Evolutionary conservation across 2,329 filamentous ascomycete genomes (phyloP), one percentile per base, ranked within the genome.

Genomic region (Penicillium vulpinum): DNA sequence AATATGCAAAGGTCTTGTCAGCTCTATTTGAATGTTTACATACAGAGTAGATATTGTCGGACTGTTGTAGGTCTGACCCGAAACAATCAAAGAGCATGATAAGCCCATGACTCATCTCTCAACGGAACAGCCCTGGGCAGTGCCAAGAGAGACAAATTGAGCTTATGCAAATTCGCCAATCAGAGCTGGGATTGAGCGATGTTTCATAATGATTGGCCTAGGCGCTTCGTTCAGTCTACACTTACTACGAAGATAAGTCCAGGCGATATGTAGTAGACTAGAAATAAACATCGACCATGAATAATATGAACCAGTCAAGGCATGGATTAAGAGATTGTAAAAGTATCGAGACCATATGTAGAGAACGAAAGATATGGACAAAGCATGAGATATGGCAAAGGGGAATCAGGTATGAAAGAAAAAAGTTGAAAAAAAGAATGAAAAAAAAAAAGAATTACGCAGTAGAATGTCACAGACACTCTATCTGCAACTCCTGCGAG

Each of bases 401-500:
- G 40, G 54, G 54, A 52, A 56, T 56, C 47, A 52, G n/a, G 35
- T 35, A 46, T 47, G 31, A 29, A 0, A 40, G 11, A 36, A 51
- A 35, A 39, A 40, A 43, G 26, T 51, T 1, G 10, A 40, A 57
- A 58, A 24, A 9, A 46, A 57, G 15, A 43, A 49, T 22, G 35
- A 26, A 29, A 48, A 45, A 50, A 31, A 51, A 22, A 54, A 35
- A n/a, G 33, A 28, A 24, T 15, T 28, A 4, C 22, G 33, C 6
- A n/a, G 38, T 26, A 8, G 48, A 50, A 22, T 55, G 16, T 63
- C 38, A 68, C 47, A 58, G 46, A 60, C 57, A 63, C 56, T 75
- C 73, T 49, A 74, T 73, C 28, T 62, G 62, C 48, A 67, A 61
- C 49, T 73, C 66, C 48, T 74, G 70, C 2, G 72, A 74, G 38